Base-by-base conservation (phyloP, 352 stramenopile species). In the Phytopythium vexans region DNA sequence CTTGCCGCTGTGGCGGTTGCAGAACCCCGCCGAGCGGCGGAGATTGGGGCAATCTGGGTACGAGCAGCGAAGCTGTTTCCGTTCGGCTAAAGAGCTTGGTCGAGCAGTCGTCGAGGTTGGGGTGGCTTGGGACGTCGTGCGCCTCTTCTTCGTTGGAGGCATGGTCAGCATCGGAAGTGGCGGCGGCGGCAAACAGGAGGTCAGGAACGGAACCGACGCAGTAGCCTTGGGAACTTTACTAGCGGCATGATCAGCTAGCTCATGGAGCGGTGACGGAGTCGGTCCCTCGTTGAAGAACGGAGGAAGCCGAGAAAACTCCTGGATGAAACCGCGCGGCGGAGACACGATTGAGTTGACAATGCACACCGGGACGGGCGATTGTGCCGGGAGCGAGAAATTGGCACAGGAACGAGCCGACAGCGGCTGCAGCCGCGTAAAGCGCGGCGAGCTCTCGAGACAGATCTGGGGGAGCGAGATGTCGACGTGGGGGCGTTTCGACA, bases 1-100 rank as follows among this genome's bases (percentile, higher is more conserved):
- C 48, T 92, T 92, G 51, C 82, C 82, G 44, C 79, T 89, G 68
- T 92, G 82, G 15, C 82, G 77, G 59, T 92, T 92, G 62, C 82
- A 90, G 41, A 90, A 92, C 1, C 82, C 82, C 6, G 76, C 82
- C 3, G 82, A 90, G 44, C 82, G 75, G 15, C 82, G 79, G 44
- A 92, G 53, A 56, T 92, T 92, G 0, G 79, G 77, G 49, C 82
- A 92, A 33, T 90, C 75, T 0, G 82, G 77, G 49, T 87, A 86
- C 40, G 77, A 88, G 65, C 82, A 92, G 3, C 80, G 75, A 16
- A 87, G 62, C 62, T 92, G 82, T 49, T 89, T 89, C 39, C 69
- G 68, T 15, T 89, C 76, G 12, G 5, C 12, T 34, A 53, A 56
- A 34, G 3, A 12, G 8, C 37, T 71, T 38, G 44, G 12, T 43